Evolutionary conservation across 1,139 yeast species (phyloP).

Genomic region (Lodderomyces jiufengensis): DNA sequence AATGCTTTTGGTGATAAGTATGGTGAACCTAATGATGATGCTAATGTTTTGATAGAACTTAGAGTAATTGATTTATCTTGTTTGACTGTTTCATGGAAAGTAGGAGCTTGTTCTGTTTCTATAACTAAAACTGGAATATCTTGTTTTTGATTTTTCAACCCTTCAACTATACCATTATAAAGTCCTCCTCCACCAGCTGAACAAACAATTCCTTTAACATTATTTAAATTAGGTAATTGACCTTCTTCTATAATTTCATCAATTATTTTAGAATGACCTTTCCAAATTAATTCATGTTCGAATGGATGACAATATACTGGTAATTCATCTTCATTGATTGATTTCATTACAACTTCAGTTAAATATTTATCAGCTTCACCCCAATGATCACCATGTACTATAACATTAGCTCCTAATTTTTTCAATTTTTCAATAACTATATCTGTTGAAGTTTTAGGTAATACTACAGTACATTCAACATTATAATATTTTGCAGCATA

Average conservation of each 20-base stretch:
- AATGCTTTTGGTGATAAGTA: slow-evolving; percentile 30
- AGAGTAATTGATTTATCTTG: slow-evolving; percentile 27
- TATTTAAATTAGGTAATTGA: slow-evolving; percentile 19
- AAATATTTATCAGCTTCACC: slow-evolving; percentile 37
- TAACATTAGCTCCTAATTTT: slow-evolving; percentile 26
- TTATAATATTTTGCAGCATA: slow-evolving; percentile 27
- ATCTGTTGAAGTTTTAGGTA: slow-evolving; percentile 28
- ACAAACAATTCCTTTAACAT: slow-evolving; percentile 35
- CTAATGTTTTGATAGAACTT: slow-evolving; percentile 29
- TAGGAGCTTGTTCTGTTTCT: slow-evolving; percentile 41
- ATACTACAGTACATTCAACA: slow-evolving; percentile 37
- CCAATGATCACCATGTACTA: slow-evolving; percentile 32
- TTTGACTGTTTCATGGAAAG: slow-evolving; percentile 30
- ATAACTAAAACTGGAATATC: slow-evolving; percentile 28
- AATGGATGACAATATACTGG: slow-evolving; percentile 42
- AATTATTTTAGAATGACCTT: slow-evolving; percentile 36
- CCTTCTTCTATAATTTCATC: slow-evolving; percentile 26
- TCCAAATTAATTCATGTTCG: slow-evolving; percentile 37
- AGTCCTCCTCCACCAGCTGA: slow-evolving; percentile 37
- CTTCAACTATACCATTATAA: slow-evolving; percentile 36
- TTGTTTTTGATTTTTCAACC: slow-evolving; percentile 17
- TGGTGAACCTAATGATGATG: slow-evolving; percentile 42
- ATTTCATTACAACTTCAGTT: slow-evolving; percentile 17
- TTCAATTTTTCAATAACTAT: slow-evolving; percentile 24
- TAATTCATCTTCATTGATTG: slow-evolving; percentile 15